Evolutionary conservation across 129 eudicot species (phyloP), one percentile per base, ranked within the genome.

Genomic region (Saposhnikovia divaricata): DNA sequence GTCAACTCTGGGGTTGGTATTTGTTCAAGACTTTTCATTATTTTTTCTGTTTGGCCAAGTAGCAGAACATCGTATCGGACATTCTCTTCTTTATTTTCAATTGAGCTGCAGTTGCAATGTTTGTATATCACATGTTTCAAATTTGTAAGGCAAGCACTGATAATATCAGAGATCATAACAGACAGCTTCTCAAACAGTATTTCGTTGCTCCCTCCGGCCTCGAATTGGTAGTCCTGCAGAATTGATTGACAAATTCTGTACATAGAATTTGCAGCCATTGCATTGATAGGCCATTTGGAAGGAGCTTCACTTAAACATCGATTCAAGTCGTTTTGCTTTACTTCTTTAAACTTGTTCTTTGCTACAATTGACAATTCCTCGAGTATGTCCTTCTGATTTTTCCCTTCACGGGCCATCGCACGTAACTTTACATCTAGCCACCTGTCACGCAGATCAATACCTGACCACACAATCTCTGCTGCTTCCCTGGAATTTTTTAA

Each of bases 211-310:
- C 78, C 82, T 9, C 63, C 44, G 1, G 70, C 78, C 42, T 40
- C 76, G 72, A 44, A 72, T 61, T 84, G 72, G 40, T n/a, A 45
- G 8, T 28, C 73, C 78, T 83, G 78, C 72, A 86, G 50, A 59
- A 88, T 83, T 25, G 93, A 86, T 86, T 85, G 80, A 72, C 91
- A 85, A 68, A 85, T 83, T 83, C 89, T 87, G 76, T 92, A 90
- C 97, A 92, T 87, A 46, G 96, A 84, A 77, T 92, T 90, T 28
- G 96, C 88, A 3, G 96, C 96, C 82, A 92, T 81, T 19, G 79
- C 83, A 34, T 81, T 81, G 48, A 84, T 51, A 42, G 96, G 96
- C 97, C 93, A 92, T 74, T 71, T 82, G 2, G 90, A 84, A 72
- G 93, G 86, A 21, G 46, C 40, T 16, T 92, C 89, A 31, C 39